Evolutionary conservation across 306 rosid genomes (phyloP), one percentile per base, ranked within the genome.

Genomic region (Dicorynia guianensis): DNA sequence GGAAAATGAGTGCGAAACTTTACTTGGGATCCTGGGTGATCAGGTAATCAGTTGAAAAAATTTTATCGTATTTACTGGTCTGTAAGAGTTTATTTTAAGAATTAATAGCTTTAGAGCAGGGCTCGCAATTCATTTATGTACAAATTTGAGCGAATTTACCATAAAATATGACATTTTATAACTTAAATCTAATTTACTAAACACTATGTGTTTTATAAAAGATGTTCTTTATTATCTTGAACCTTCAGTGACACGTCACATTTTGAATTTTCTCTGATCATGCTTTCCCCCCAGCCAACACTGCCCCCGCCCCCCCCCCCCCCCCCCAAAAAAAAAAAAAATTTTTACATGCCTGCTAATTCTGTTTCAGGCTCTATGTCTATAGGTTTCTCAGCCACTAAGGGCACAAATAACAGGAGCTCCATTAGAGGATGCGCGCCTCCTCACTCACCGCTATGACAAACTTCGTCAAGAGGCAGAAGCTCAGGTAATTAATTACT

Each of bases 391-490:
- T 72, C 91, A 94, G 80, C 93, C 98, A 55, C 79, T 94, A 76
- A 85, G 93, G 69, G 87, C 96, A 55, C 97, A 88, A 81, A 87
- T 94, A 81, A 88, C 86, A 5, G 97, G 95, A 74, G 96, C 98
- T 78, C 98, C 98, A 76, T 80, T 94, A 76, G 98, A 94, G 82
- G 98, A 91, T 87, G 98, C 98, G 67, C 95, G 98, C 30, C 97
- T 91, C 81, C 91, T 94, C 72, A 80, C 97, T 39, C 88, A 84
- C 54, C 93, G 81, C 75, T 94, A 91, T 50, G 98, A 94, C 58
- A 94, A 87, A 86, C 85, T 89, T 60, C 89, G 89, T 61, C 98
- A 91, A 56, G 98, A 91, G 72, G 90, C 85, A 33, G 97, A 94
- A 78, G 81, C 84, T 63, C 97, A 91, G 98, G 98, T 91, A 84